Percentiles rank a stretch among this genome's conserved stretches.
These are phyloP conservation scores for Colletotrichum coccodes DNA, from an alignment of 2,329 filamentous ascomycete species.

Conservation along the genomic window DNA sequence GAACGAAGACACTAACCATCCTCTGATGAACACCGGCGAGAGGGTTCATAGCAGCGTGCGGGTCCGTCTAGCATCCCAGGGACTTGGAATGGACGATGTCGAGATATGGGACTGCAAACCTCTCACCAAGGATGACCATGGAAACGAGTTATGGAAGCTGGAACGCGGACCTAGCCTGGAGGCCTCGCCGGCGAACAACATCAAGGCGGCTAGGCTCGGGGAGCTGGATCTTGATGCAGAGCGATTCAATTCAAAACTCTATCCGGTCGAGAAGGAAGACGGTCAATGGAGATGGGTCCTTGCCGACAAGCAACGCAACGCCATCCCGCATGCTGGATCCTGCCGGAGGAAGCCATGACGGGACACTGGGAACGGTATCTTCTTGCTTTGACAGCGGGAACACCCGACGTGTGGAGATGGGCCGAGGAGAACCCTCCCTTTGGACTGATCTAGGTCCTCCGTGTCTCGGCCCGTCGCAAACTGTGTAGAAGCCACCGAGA, in stretches of 20 bases:
- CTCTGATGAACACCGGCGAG: constrained; percentile 63
- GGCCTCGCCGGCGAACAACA: constrained; percentile 43
- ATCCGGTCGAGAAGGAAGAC: constrained; percentile 38
- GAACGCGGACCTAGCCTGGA: constrained; percentile 40
- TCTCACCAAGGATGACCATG: constrained; percentile 37
- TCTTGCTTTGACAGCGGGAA: constrained; percentile 54
- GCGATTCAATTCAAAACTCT: constrained; percentile 19
- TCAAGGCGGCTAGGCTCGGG: constrained; percentile 44
- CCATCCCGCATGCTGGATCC: constrained; percentile 48
- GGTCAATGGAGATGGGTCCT: constrained; percentile 66
- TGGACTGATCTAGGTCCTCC: constrained; percentile 1
- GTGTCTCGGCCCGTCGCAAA: constrained; percentile 6
- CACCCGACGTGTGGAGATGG: constrained; percentile 48
- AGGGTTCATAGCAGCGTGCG: constrained; percentile 64
- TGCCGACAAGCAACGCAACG: constrained; percentile 50
- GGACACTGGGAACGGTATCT: constrained; percentile 60
- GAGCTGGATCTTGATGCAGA: constrained; percentile 39
- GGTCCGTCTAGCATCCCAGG: constrained; percentile 59
- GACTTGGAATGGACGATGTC: constrained; percentile 59
- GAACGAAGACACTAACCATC: constrained; percentile 47
- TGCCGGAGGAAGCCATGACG: constrained; percentile 64
- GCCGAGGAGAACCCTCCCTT: constrained; percentile 5
- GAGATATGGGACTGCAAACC: constrained; percentile 57
- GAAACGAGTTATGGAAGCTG: constrained; percentile 53
- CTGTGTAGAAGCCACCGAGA: background rate